These are phyloP conservation scores for Amoebophrya sp. DNA, from an alignment of 169 alveolate species.

Conservation along the genomic window DNA sequence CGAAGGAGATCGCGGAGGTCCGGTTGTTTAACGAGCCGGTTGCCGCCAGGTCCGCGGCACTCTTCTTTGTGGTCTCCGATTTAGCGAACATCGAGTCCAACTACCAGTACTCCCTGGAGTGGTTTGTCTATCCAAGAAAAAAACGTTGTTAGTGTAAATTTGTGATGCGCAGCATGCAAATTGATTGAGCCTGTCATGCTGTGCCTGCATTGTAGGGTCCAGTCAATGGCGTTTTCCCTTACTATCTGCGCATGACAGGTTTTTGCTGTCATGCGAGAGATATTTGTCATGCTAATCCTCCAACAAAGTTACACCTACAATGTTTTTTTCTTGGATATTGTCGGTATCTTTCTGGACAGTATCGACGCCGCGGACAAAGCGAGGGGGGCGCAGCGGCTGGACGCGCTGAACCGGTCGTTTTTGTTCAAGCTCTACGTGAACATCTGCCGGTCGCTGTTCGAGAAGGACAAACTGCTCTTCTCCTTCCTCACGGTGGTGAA, in stretches of 20 bases:
- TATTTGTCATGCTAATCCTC: no score
- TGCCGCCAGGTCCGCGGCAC: slow-evolving; percentile 80
- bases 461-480: slow-evolving; percentile 72
- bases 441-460: slow-evolving; percentile 79
- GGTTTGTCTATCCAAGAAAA: no score
- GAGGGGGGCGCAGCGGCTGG: neutral
- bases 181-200: no score
- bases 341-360: slow-evolving; percentile 57
- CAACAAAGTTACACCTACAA: no score
- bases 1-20: slow-evolving; percentile 73
- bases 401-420: slow-evolving; percentile 30
- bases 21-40: slow-evolving; percentile 85
- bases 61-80: slow-evolving; percentile 76
- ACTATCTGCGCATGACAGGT: no score
- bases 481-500: slow-evolving; percentile 67
- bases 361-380: slow-evolving; percentile 24
- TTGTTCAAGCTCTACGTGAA: slow-evolving; percentile 63
- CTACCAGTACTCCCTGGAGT: slow-evolving; percentile 80
- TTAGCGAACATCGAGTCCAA: slow-evolving; percentile 69
- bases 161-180: no score
- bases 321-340: no score
- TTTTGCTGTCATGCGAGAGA: no score
- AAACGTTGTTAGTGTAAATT: no score
- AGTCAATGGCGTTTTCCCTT: no score
- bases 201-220: no score